Evolutionary conservation across 208 protist genomes (phyloP).

Genomic region (Endotrypanum monterogeii): DNA sequence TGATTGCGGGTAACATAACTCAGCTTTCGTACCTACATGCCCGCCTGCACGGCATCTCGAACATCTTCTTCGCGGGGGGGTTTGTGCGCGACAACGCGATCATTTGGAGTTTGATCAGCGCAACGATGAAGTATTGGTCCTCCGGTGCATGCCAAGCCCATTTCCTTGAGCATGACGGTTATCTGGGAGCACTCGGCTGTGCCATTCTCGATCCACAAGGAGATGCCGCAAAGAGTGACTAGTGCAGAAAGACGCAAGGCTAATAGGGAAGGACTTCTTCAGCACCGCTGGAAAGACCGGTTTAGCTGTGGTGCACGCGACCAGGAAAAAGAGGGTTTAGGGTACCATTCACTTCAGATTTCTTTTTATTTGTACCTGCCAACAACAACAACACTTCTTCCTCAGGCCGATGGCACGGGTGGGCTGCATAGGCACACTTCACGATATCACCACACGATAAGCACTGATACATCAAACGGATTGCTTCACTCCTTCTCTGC

Average conservation of each 20-base stretch:
- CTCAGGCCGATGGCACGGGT: no score
- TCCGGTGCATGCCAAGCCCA: slow-evolving; percentile 87
- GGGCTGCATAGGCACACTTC: neutral
- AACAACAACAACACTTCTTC: no score
- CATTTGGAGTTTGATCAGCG: slow-evolving; percentile 90
- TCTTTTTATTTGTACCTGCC: neutral
- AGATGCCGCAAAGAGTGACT: neutral
- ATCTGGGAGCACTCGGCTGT: slow-evolving; percentile 94
- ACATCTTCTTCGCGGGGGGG: slow-evolving; percentile 96
- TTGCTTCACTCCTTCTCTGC: neutral
- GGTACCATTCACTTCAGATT: neutral
- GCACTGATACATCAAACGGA: neutral
- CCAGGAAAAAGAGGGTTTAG: no score
- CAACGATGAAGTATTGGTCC: slow-evolving; percentile 95
- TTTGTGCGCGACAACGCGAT: slow-evolving; percentile 95
- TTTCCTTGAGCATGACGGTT: slow-evolving; percentile 97
- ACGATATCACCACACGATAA: neutral
- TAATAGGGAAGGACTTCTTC: neutral
- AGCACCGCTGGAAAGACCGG: neutral
- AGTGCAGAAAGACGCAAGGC: neutral
- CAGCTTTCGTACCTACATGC: slow-evolving; percentile 96
- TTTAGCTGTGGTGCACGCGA: neutral
- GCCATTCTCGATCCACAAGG: slow-evolving; percentile 38
- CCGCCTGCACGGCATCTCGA: slow-evolving; percentile 83
- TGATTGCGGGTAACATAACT: slow-evolving; percentile 96